Conservation (phyloP, 164 flowering plant species). For the Vitis riparia region DNA sequence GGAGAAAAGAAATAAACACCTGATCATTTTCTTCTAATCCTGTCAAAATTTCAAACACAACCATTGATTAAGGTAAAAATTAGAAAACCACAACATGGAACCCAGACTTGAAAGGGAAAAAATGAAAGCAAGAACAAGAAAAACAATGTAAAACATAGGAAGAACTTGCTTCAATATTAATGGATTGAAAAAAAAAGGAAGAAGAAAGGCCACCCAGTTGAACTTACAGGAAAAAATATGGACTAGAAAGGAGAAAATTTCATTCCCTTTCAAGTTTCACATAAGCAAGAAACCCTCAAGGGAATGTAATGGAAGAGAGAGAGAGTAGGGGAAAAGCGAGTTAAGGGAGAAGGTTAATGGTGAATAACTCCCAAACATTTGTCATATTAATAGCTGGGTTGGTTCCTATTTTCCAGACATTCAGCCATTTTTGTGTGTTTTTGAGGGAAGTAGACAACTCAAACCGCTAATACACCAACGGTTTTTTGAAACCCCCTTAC, state of each 20-base stretch:
- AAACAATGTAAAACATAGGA: too few relatives aligned
- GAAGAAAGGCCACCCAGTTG: neutral
- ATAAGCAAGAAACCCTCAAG: slow-evolving; percentile 14
- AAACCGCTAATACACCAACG: slow-evolving; percentile 5
- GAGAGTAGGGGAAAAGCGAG: neutral
- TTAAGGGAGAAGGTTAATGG: neutral
- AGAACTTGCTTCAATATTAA: too few relatives aligned
- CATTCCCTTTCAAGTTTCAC: slow-evolving; percentile 31
- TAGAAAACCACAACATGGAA: too few relatives aligned
- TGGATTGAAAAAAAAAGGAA: neutral
- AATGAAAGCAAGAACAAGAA: too few relatives aligned
- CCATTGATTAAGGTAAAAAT: too few relatives aligned
- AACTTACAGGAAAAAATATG: slow-evolving; percentile 13
- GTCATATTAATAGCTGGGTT: slow-evolving; percentile 25
- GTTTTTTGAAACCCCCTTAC: slow-evolving; percentile 12
- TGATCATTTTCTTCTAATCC: slow-evolving; percentile 35
- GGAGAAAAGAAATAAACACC: slow-evolving; percentile 30
- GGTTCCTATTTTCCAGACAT: slow-evolving; percentile 1
- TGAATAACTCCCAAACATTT: slow-evolving; percentile 16
- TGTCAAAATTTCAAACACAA: slow-evolving; percentile 2
- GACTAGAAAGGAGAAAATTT: neutral
- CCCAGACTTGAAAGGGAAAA: too few relatives aligned
- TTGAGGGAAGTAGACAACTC: slow-evolving; percentile 9
- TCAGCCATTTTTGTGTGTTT: neutral
- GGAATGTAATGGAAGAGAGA: slow-evolving; percentile 16